phyloP scores from a whole-genome alignment of 1,139 yeast genomes.

The Geotrichum reessii region DNA sequence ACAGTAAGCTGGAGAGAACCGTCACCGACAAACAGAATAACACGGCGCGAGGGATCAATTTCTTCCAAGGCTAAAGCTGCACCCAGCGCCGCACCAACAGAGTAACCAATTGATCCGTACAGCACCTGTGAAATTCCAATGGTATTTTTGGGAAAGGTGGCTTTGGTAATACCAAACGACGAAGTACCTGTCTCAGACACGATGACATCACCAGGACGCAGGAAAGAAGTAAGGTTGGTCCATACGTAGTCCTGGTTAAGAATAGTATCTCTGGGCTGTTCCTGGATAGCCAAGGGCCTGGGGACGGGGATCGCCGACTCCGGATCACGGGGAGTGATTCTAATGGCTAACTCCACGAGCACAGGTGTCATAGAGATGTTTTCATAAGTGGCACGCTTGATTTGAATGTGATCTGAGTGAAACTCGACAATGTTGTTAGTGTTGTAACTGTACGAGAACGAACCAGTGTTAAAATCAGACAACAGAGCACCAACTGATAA shows the following conservation, averaged over 20 bases:
- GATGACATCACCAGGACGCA: constrained; percentile 72
- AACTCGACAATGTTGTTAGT: constrained; percentile 79
- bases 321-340: constrained; percentile 17
- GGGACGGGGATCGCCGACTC: constrained; percentile 25
- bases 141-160: constrained; percentile 68
- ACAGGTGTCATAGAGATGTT: constrained; percentile 73
- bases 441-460: constrained; percentile 74
- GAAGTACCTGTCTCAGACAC: constrained; percentile 88
- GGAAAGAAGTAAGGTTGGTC: constrained; percentile 69
- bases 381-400: constrained; percentile 61
- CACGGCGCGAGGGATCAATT: constrained; percentile 62
- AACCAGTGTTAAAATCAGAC: constrained; percentile 87
- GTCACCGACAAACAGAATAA: constrained; percentile 78
- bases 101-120: constrained; percentile 88
- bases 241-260: constrained; percentile 77
- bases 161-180: constrained; percentile 76
- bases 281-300: constrained; percentile 20
- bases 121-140: constrained; percentile 81
- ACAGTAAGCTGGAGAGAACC: constrained; percentile 86
- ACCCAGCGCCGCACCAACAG: constrained; percentile 81
- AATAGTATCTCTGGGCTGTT: constrained; percentile 32
- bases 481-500: constrained; percentile 75
- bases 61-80: constrained; percentile 83
- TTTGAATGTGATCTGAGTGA: constrained; percentile 82
- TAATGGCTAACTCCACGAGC: constrained; percentile 38